Percentiles rank a stretch among this genome's conserved stretches.
These are phyloP conservation scores for Pyrus pyrifolia DNA, from an alignment of 306 rosid genomes.

Conservation along the genomic window DNA sequence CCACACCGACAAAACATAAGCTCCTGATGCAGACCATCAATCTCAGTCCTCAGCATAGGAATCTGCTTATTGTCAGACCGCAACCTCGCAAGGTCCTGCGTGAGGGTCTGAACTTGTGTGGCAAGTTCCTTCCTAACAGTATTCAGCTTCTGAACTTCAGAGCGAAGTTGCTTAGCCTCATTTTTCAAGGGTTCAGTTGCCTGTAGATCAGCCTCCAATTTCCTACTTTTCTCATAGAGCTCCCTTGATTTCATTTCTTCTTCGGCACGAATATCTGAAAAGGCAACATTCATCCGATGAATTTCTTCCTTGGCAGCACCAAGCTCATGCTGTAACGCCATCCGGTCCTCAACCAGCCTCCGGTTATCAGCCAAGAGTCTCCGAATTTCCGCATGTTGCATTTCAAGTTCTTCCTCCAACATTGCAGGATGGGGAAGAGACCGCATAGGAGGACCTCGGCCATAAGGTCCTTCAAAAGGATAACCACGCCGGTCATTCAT, in stretches of 20 bases:
- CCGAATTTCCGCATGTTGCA: constrained; percentile 56
- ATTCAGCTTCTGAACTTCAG: constrained; percentile 65
- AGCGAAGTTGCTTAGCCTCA: constrained; percentile 54
- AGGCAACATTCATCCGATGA: constrained; percentile 67
- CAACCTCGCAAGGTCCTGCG: constrained; percentile 52
- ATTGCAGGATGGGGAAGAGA: constrained; percentile 64
- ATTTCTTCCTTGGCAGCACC: constrained; percentile 68
- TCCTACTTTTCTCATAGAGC: constrained; percentile 57
- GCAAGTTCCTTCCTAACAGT: constrained; percentile 56
- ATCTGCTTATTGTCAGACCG: constrained; percentile 69
- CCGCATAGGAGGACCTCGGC: constrained; percentile 53
- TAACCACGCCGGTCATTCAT: constrained; percentile 54
- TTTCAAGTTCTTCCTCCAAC: constrained; percentile 75
- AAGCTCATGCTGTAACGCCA: constrained; percentile 62
- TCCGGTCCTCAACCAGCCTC: constrained; percentile 63
- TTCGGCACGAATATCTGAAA: constrained; percentile 58
- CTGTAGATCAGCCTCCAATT: constrained; percentile 69
- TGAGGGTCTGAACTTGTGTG: constrained; percentile 56
- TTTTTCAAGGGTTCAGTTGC: constrained; percentile 64
- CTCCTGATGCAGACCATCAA: constrained; percentile 75
- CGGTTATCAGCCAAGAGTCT: constrained; percentile 58
- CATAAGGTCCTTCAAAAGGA: constrained; percentile 52
- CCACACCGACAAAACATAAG: constrained; percentile 73
- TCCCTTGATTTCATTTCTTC: constrained; percentile 68
- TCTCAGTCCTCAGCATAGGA: constrained; percentile 49